A percentile compares a stretch with the other conserved stretches of the same genome.
These are phyloP conservation scores for Magnolia changhungtana DNA, from an alignment of 164 flowering plant species.

Conservation along the genomic window DNA sequence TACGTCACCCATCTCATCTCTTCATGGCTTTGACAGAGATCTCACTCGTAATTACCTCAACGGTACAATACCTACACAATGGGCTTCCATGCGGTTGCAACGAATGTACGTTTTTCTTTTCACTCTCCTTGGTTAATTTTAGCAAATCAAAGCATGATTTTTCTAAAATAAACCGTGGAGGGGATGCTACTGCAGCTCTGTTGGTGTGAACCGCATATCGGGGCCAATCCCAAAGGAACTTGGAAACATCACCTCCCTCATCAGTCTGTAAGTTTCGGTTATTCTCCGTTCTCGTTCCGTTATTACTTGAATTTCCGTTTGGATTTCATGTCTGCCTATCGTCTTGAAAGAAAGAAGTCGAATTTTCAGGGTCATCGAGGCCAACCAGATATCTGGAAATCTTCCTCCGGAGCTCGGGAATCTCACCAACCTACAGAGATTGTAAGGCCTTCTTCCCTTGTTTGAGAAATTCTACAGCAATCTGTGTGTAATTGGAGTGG, in stretches of 20 bases:
- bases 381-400: constrained; percentile 26
- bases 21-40: constrained; percentile 40
- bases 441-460: constrained; percentile 18
- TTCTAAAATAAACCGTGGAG: neutral
- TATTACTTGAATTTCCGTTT: neutral
- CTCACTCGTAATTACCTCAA: constrained; percentile 58
- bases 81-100: constrained; percentile 49
- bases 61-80: constrained; percentile 66
- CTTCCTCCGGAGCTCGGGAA: constrained; percentile 40
- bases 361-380: constrained; percentile 30
- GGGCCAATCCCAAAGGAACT: constrained; percentile 24
- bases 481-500: too few species aligned
- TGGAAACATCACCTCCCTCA: constrained; percentile 42
- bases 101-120: constrained; percentile 35
- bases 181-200: constrained; percentile 41
- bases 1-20: neutral
- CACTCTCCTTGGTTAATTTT: neutral
- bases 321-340: neutral
- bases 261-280: constrained; percentile 30
- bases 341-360: neutral
- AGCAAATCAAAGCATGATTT: neutral
- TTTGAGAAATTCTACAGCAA: neutral
- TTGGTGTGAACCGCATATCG: constrained; percentile 32
- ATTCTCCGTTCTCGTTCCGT: neutral
- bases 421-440: constrained; percentile 18